A percentile compares a stretch with the other conserved stretches of the same genome.
Conservation (phyloP, 306 rosid genomes). For the Mimosa pudica region DNA sequence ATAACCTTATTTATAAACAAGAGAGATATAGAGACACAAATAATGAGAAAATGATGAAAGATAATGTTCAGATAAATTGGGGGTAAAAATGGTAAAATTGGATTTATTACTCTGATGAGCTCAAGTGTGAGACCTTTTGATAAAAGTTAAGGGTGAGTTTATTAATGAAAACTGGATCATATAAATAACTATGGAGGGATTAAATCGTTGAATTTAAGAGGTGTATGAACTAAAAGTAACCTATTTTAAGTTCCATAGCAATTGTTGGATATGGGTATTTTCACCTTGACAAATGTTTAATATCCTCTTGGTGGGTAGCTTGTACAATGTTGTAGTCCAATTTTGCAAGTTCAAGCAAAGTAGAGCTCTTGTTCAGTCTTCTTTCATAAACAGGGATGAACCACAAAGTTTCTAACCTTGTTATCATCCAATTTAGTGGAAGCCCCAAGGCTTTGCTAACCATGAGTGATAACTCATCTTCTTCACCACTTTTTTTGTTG, state of each 20-base stretch:
- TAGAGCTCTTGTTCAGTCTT: not conserved
- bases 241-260: too few species aligned
- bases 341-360: not conserved
- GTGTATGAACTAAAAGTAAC: too few species aligned
- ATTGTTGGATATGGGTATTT: not conserved
- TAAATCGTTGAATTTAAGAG: too few species aligned
- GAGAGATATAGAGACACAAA: too few species aligned
- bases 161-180: too few species aligned
- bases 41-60: too few species aligned
- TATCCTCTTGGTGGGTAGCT: slow-evolving; percentile 1
- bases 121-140: too few species aligned
- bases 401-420: slow-evolving; percentile 32
- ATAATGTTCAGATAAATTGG: too few species aligned
- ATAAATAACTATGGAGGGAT: too few species aligned
- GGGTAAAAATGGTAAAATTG: too few species aligned
- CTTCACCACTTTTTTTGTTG: not conserved
- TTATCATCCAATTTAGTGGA: slow-evolving; percentile 41
- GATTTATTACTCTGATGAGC: too few species aligned
- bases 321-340: slow-evolving; percentile 21
- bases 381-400: slow-evolving; percentile 19
- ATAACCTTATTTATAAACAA: not conserved
- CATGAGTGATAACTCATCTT: not conserved
- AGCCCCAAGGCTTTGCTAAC: slow-evolving; percentile 41
- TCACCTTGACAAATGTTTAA: not conserved
- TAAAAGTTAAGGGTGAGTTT: too few species aligned